These are phyloP conservation scores for Amphirosellinia nigrospora DNA, from an alignment of 495 filamentous ascomycete genomes.

Conservation along the genomic window DNA sequence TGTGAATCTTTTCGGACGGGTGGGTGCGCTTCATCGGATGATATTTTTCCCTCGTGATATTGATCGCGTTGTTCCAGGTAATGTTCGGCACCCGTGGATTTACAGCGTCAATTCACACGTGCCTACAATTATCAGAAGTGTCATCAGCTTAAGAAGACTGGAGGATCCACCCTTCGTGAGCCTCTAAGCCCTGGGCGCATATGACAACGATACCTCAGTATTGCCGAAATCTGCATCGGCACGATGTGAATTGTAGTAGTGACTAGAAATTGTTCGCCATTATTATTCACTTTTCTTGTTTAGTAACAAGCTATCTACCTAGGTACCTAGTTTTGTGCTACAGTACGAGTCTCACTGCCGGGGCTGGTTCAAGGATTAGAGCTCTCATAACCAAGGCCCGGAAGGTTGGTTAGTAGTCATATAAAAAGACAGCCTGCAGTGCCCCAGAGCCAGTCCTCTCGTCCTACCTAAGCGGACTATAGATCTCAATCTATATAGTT, in stretches of 20 bases:
- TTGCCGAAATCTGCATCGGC: too few relatives aligned
- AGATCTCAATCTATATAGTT: background rate
- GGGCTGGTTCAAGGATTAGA: background rate
- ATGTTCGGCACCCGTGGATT: background rate
- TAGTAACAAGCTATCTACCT: too few relatives aligned
- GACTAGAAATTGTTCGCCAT: too few relatives aligned
- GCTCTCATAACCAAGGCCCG: background rate
- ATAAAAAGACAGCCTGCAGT: background rate
- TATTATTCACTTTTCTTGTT: too few relatives aligned
- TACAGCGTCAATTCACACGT: background rate
- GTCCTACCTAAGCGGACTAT: too few relatives aligned
- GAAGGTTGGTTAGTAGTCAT: too few relatives aligned
- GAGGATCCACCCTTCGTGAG: too few relatives aligned
- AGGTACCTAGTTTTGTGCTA: too few relatives aligned
- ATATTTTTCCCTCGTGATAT: background rate
- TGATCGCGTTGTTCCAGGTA: background rate
- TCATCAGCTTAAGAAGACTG: background rate
- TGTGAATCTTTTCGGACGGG: background rate
- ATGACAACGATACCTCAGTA: too few relatives aligned
- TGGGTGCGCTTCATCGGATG: background rate
- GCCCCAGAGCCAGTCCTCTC: background rate
- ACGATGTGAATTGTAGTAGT: too few relatives aligned
- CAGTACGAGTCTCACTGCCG: background rate
- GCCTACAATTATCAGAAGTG: background rate
- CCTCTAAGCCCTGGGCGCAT: too few relatives aligned